Evolutionary conservation across 495 filamentous ascomycete species (phyloP).

Genomic region (Annulohypoxylon stygium): DNA sequence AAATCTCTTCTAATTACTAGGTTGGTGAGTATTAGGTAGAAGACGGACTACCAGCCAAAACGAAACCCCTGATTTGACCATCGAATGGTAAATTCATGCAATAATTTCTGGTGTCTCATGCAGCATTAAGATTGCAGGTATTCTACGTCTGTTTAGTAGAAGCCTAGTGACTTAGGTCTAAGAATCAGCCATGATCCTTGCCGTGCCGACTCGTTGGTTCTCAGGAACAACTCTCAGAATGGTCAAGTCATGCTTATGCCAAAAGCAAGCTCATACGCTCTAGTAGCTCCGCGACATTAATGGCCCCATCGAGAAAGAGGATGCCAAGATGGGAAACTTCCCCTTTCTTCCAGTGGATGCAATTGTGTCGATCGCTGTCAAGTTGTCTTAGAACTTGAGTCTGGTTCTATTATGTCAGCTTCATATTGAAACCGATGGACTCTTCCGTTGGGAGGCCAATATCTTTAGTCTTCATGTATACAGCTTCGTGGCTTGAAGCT

Average conservation of each 20-base stretch:
- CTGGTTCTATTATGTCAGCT: slow-evolving; percentile 12
- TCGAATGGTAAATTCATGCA: background rate
- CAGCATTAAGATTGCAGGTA: background rate
- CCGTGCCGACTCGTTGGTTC: background rate
- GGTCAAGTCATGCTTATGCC: slow-evolving; percentile 1
- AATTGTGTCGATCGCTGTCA: slow-evolving; percentile 37
- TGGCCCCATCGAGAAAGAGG: background rate
- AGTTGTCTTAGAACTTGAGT: slow-evolving; percentile 38
- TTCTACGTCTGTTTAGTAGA: background rate
- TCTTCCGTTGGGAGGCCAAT: slow-evolving; percentile 6
- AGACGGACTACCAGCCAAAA: background rate
- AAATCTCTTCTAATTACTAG: background rate
- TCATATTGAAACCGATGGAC: background rate
- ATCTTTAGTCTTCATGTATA: background rate
- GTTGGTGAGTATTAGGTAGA: background rate
- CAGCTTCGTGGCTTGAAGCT: slow-evolving; percentile 28
- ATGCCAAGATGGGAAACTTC: slow-evolving; percentile 25
- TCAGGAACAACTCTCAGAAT: background rate
- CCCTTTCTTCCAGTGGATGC: slow-evolving; percentile 18
- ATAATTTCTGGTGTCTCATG: slow-evolving; percentile 2
- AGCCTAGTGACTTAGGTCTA: background rate
- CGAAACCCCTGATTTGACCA: background rate
- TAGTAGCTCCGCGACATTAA: background rate
- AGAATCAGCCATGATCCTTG: slow-evolving; percentile 9
- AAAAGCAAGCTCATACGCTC: slow-evolving; percentile 10